Evolutionary conservation across 2,329 filamentous ascomycete genomes (phyloP).

Genomic region (Waltergamsia citrina): DNA sequence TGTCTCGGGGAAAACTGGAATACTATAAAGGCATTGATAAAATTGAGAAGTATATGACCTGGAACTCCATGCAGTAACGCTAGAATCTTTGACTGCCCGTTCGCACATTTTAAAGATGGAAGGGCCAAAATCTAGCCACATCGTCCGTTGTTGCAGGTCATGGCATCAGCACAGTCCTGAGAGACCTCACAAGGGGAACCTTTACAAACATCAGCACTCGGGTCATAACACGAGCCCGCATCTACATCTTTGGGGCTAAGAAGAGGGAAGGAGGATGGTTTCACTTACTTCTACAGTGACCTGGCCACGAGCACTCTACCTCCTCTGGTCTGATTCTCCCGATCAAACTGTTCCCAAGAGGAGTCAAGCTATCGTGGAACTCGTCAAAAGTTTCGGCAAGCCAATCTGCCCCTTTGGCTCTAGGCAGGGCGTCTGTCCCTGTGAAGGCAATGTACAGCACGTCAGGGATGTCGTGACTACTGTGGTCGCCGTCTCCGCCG

Average conservation of each 20-base stretch:
- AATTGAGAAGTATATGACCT: too few relatives aligned
- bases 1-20: too few relatives aligned
- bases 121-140: background rate
- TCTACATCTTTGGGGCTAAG: background rate
- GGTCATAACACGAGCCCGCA: background rate
- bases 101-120: too few relatives aligned
- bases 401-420: slow-evolving; percentile 41
- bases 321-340: slow-evolving; percentile 18
- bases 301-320: background rate
- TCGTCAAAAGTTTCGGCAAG: slow-evolving; percentile 29
- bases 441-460: slow-evolving; percentile 51
- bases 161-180: slow-evolving; percentile 1
- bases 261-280: too few relatives aligned
- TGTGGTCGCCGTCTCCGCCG: slow-evolving; percentile 29
- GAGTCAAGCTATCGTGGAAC: slow-evolving; percentile 38
- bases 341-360: slow-evolving; percentile 36
- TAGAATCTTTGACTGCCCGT: too few relatives aligned
- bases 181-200: background rate
- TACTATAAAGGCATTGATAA: too few relatives aligned
- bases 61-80: too few relatives aligned
- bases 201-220: too few relatives aligned
- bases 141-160: background rate
- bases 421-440: slow-evolving; percentile 42
- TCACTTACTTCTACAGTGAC: background rate
- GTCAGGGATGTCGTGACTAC: slow-evolving; percentile 37